A percentile compares a stretch with the other conserved stretches of the same genome.
Evolutionary conservation across 139 green algal species (phyloP).

Genomic region (Coccomyxa sp.): DNA sequence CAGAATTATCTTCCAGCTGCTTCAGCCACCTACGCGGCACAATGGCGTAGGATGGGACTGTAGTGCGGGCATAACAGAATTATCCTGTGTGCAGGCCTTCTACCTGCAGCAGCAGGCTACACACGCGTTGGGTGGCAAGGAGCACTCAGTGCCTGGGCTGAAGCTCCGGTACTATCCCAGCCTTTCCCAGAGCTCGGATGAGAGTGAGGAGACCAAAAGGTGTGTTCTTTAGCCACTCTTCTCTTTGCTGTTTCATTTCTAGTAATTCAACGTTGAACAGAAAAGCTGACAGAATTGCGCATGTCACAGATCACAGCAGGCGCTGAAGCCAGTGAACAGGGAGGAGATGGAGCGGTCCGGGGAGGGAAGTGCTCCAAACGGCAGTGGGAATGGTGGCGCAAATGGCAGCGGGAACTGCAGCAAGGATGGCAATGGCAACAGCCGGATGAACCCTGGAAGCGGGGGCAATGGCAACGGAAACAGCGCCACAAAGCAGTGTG

Average conservation of each 20-base stretch:
- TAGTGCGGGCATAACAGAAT: background rate
- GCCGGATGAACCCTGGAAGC: conserved; percentile 17
- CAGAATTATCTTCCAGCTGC: background rate
- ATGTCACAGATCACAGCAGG: conserved; percentile 32
- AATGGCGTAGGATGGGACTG: background rate
- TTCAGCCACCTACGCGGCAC: background rate
- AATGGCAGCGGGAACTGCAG: conserved; percentile 21
- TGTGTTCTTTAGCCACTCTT: conserved; percentile 9
- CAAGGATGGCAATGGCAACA: conserved; percentile 8
- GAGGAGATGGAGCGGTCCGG: conserved; percentile 52
- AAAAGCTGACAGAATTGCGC: background rate
- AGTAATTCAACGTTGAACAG: background rate
- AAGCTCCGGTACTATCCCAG: conserved; percentile 5
- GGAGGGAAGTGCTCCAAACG: conserved; percentile 53
- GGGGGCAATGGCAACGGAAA: conserved; percentile 23
- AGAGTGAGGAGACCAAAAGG: conserved; percentile 35
- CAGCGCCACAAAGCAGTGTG: conserved; percentile 23
- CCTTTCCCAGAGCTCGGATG: background rate
- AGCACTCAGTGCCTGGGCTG: background rate
- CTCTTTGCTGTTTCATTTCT: background rate
- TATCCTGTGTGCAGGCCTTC: conserved; percentile 5
- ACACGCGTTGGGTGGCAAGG: background rate
- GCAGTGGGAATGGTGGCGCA: conserved; percentile 14
- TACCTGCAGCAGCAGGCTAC: conserved; percentile 10
- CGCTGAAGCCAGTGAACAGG: background rate